phyloP scores from a whole-genome alignment of 2,329 filamentous ascomycete species.

The Aspergillus novoparasiticus region DNA sequence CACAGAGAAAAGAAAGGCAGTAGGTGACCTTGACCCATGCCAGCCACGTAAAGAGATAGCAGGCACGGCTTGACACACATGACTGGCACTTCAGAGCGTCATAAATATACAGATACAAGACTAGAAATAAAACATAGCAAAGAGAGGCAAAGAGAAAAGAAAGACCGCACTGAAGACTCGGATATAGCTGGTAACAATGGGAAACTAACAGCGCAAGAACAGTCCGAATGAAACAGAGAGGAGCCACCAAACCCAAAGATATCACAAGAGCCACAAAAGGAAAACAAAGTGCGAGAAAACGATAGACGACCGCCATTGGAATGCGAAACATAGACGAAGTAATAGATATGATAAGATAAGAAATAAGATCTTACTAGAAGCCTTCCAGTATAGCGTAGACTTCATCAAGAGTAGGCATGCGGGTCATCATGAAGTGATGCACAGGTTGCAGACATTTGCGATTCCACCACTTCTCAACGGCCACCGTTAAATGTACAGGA shows the following conservation, averaged over 20 bases:
- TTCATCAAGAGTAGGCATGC: not conserved
- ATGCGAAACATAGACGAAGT: not conserved
- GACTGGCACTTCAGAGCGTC: constrained; percentile 6
- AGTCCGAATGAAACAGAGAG: not conserved
- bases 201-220: not conserved
- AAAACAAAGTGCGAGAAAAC: not conserved
- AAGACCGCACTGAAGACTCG: not conserved
- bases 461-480: not conserved
- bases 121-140: not conserved
- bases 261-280: constrained; percentile 6
- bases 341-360: not conserved
- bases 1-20: constrained; percentile 1
- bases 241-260: not conserved
- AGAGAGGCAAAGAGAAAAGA: constrained; percentile 5
- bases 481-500: not conserved
- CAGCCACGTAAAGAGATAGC: not conserved
- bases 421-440: not conserved
- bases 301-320: not conserved
- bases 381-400: not conserved
- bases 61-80: not conserved
- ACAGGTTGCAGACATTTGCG: not conserved
- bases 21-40: not conserved
- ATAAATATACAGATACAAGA: constrained; percentile 16
- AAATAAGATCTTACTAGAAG: not conserved
- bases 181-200: not conserved